A percentile compares a stretch with the other conserved stretches of the same genome.
Evolutionary conservation across 371 early-diverging fungal genomes (phyloP).

Genomic region (Sanchytrium tribonematis): DNA sequence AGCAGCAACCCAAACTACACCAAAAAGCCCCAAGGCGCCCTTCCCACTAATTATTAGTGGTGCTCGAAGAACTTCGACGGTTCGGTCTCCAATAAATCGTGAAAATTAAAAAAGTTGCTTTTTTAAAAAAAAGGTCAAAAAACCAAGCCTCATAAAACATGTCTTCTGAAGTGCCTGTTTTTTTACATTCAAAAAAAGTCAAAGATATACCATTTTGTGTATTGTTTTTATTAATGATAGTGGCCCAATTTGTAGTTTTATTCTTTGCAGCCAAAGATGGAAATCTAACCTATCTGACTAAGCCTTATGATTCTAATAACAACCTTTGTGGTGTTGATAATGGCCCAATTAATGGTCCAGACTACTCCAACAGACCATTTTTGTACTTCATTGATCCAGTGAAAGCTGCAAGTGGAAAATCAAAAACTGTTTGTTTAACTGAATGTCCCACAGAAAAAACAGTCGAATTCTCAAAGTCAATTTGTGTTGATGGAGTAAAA

Average conservation of each 20-base stretch:
- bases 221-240: not conserved
- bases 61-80: no score
- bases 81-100: no score
- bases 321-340: not conserved
- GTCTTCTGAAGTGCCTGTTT: not conserved
- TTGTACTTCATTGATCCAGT: not conserved
- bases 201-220: not conserved
- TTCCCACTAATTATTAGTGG: no score
- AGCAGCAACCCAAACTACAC: no score
- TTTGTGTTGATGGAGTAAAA: not conserved
- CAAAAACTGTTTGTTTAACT: not conserved
- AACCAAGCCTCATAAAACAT: no score
- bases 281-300: not conserved
- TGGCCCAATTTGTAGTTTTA: not conserved
- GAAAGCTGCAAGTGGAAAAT: not conserved
- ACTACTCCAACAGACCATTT: not conserved
- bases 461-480: not conserved
- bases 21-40: no score
- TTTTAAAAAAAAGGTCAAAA: no score
- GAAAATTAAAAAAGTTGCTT: no score
- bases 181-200: not conserved
- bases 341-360: not conserved
- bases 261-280: not conserved
- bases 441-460: not conserved
- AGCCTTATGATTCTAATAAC: not conserved